Percentiles rank a stretch among this genome's conserved stretches.
Evolutionary conservation across 768 basidiomycete species (phyloP).

Genomic region (Boletus huronensis): DNA sequence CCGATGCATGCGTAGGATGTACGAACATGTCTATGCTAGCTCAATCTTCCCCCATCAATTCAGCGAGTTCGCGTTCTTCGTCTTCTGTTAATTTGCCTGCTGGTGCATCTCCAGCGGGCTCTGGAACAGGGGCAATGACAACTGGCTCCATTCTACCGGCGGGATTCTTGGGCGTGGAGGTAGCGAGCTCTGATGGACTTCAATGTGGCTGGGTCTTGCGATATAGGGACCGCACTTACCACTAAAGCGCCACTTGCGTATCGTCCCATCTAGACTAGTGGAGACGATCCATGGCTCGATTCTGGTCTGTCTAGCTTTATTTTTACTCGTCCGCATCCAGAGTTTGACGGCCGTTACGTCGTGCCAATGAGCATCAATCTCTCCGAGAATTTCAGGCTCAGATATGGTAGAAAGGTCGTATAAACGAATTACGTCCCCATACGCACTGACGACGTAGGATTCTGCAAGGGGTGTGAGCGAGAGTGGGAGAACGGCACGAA

Average conservation of each 20-base stretch:
- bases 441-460: conserved; percentile 76
- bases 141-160: conserved; percentile 14
- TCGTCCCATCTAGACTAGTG: conserved; percentile 80
- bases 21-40: neutral
- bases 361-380: conserved; percentile 86
- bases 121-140: conserved; percentile 27
- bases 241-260: conserved; percentile 79
- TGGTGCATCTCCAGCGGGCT: conserved; percentile 29
- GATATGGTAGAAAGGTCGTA: conserved; percentile 72
- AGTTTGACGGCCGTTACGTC: conserved; percentile 74
- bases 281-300: conserved; percentile 82
- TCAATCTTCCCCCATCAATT: conserved; percentile 52
- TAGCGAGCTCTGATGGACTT: conserved; percentile 22
- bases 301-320: conserved; percentile 43
- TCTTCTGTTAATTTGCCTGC: conserved; percentile 66
- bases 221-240: conserved; percentile 35
- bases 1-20: conserved; percentile 11
- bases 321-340: conserved; percentile 57
- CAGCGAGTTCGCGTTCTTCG: conserved; percentile 86
- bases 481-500: conserved; percentile 72
- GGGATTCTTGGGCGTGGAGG: conserved; percentile 24
- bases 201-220: neutral
- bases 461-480: conserved; percentile 59
- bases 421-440: conserved; percentile 77
- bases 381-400: conserved; percentile 66